Evolutionary conservation across 1,284 basidiomycete species (phyloP), one percentile per base, ranked within the genome.

Genomic region (Phlebopus sp.): DNA sequence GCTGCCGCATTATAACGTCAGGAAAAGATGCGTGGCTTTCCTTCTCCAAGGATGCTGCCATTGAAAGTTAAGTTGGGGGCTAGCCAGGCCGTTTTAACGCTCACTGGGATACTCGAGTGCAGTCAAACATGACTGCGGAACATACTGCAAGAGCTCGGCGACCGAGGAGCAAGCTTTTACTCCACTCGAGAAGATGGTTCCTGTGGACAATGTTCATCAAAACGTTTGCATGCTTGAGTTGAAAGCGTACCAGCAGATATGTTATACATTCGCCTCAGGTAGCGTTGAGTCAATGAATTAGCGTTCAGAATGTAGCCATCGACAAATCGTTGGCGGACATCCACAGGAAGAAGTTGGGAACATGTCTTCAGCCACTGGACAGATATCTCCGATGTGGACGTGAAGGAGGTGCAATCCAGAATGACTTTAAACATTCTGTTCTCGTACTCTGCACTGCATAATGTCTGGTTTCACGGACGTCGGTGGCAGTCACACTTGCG

Each of bases 341-440:
- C 85, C 30, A 66, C 66, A 6, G 92, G 91, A 53, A 90, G 82
- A 38, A 92, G 73, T 61, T 93, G 90, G 6, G 86, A 76, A 38
- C 84, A 86, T 49, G 83, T 84, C 62, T 88, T 91, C 42, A 92
- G 64, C 87, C 89, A 93, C 52, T 87, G 82, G 9, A 89, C 70
- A 0, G 91, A 91, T 13, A 92, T 73, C 65, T 93, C 90, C 0
- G 85, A 90, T 4, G 79, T 75, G 5, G 86, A 72, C 2, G 83
- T 79, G 63, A 92, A 92, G 17, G 79, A 81, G 19, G 92, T 94
- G 66, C 87, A 87, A 60, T 94, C 92, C 41, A 93, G 67, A 55
- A 95, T 78, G 25, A 95, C 69, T 49, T 92, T 86, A 61, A 88
- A 91, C 11, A 67, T 55, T 36, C 74, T 75, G 42, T 74, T 69